These are phyloP conservation scores for Penstemon barbatus DNA, from an alignment of 257 asterid genomes.

Conservation along the genomic window DNA sequence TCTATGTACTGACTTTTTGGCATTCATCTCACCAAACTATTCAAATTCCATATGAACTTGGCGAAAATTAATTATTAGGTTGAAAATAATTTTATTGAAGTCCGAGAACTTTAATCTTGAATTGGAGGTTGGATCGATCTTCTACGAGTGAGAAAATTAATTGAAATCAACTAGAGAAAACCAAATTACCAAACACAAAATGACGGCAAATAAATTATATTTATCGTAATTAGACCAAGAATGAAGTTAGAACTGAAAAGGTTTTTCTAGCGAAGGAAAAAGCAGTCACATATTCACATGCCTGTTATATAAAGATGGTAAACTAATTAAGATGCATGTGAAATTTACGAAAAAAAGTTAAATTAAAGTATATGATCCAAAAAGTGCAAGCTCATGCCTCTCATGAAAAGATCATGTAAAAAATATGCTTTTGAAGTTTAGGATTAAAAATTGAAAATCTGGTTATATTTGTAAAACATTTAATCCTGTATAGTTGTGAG, in stretches of 20 bases:
- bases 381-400: constrained; percentile 38
- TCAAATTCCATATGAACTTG: constrained; percentile 19
- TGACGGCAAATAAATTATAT: background rate
- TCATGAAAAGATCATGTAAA: constrained; percentile 30
- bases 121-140: too few relatives aligned
- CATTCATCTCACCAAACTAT: constrained; percentile 10
- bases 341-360: constrained; percentile 33
- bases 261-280: constrained; percentile 17
- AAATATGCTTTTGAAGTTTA: background rate
- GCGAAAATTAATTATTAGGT: background rate
- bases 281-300: constrained; percentile 36
- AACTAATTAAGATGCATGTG: constrained; percentile 34
- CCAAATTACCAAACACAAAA: background rate
- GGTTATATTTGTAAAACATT: background rate
- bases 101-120: too few relatives aligned
- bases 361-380: constrained; percentile 26
- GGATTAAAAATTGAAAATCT: constrained; percentile 17
- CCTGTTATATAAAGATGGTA: constrained; percentile 27
- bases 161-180: background rate
- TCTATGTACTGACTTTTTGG: constrained; percentile 3
- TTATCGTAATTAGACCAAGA: background rate
- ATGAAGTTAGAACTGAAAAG: constrained; percentile 11
- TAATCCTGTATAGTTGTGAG: too few relatives aligned
- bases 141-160: background rate
- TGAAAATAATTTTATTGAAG: background rate